These are phyloP conservation scores for Sphaerosporella brunnea DNA, from an alignment of 495 filamentous ascomycete genomes.

Conservation along the genomic window DNA sequence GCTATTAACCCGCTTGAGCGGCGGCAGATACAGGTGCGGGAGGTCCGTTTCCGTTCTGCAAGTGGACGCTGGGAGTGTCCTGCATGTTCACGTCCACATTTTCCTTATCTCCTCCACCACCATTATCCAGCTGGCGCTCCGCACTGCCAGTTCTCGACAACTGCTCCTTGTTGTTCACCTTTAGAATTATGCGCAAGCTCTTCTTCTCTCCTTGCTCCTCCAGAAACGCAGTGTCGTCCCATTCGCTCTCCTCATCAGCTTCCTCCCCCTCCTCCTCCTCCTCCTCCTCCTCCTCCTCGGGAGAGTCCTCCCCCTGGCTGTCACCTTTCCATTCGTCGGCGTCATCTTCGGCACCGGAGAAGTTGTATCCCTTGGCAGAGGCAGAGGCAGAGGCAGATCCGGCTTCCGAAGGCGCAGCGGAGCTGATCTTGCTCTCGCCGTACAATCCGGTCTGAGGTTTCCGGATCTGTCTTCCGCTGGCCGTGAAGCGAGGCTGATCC, in stretches of 20 bases:
- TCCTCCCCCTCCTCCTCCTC: conserved; percentile 13
- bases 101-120: not conserved
- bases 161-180: conserved; percentile 16
- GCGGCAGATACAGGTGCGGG: not conserved
- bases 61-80: not conserved
- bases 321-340: conserved; percentile 2
- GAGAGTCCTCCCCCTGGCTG: conserved; percentile 28
- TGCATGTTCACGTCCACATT: conserved; percentile 2
- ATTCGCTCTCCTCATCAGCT: conserved; percentile 23
- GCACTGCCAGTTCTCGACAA: not conserved
- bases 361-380: not conserved
- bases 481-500: conserved; percentile 62
- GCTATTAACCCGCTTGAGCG: not conserved
- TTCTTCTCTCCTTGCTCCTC: conserved; percentile 10
- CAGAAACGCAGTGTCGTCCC: conserved; percentile 13
- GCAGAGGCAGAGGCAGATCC: too few relatives aligned
- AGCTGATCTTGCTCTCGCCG: conserved; percentile 31
- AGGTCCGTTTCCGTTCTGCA: not conserved
- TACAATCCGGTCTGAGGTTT: conserved; percentile 48
- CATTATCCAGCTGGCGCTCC: not conserved
- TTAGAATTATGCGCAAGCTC: conserved; percentile 20
- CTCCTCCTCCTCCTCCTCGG: conserved; percentile 33
- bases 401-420: conserved; percentile 14
- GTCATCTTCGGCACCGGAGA: conserved; percentile 6
- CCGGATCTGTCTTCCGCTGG: conserved; percentile 74